Percentiles rank a stretch among this genome's conserved stretches.
phyloP scores from a whole-genome alignment of 768 basidiomycete genomes.

The Pleurotus ostreatus region DNA sequence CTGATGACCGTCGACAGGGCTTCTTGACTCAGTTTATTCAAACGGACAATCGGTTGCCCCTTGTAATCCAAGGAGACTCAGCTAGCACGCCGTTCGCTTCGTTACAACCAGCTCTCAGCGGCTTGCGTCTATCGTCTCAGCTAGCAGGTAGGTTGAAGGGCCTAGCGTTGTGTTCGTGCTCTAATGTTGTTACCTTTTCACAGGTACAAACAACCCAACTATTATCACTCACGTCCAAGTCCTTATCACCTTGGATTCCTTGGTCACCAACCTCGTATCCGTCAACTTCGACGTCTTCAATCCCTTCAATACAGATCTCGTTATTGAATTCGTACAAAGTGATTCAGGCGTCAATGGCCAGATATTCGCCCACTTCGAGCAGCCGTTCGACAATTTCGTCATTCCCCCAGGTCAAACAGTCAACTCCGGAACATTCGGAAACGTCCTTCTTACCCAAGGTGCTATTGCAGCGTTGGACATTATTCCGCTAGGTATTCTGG shows the following conservation, averaged over 20 bases:
- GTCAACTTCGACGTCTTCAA: slow-evolving; percentile 62
- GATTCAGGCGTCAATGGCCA: slow-evolving; percentile 48
- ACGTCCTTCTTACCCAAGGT: slow-evolving; percentile 60
- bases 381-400: slow-evolving; percentile 49
- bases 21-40: slow-evolving; percentile 63
- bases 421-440: slow-evolving; percentile 53
- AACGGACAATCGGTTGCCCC: slow-evolving; percentile 38
- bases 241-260: slow-evolving; percentile 43
- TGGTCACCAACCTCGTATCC: slow-evolving; percentile 46
- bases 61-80: slow-evolving; percentile 58
- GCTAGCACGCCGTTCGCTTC: slow-evolving; percentile 61
- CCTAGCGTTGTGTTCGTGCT: no score
- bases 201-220: slow-evolving; percentile 47
- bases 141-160: slow-evolving; percentile 34
- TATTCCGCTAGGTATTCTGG: slow-evolving; percentile 49
- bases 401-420: slow-evolving; percentile 55
- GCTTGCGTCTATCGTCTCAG: slow-evolving; percentile 45
- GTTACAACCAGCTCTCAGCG: slow-evolving; percentile 49
- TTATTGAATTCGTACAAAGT: slow-evolving; percentile 53
- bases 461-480: slow-evolving; percentile 53
- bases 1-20: slow-evolving; percentile 22
- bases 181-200: no score
- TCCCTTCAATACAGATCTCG: slow-evolving; percentile 53
- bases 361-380: slow-evolving; percentile 56
- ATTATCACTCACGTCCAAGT: slow-evolving; percentile 58